These are phyloP conservation scores for Dendryphion nanum DNA, from an alignment of 2,329 filamentous ascomycete genomes.

Conservation along the genomic window DNA sequence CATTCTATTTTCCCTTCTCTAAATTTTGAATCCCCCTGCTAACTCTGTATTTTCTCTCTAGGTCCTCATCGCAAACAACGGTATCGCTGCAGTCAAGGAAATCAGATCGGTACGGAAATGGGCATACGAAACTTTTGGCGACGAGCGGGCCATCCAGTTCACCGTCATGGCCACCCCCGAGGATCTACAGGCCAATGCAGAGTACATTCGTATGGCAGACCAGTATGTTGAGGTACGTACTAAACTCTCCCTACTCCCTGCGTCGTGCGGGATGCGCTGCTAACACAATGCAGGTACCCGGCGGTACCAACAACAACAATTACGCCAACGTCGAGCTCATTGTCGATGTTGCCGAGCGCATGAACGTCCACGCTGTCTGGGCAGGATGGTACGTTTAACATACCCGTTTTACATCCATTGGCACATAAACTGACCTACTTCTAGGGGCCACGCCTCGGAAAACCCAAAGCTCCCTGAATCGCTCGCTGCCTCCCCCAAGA, in stretches of 20 bases:
- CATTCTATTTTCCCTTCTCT: conserved; percentile 15
- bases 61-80: conserved; percentile 99
- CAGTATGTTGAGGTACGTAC: conserved; percentile 85
- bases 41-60: conserved; percentile 41
- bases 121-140: conserved; percentile 99
- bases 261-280: conserved; percentile 16
- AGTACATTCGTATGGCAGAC: conserved; percentile 99
- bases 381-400: conserved; percentile 79
- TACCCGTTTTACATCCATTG: background rate
- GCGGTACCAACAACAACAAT: conserved; percentile 99
- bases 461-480: conserved; percentile 98
- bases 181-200: conserved; percentile 94
- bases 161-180: conserved; percentile 99
- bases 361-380: conserved; percentile 98
- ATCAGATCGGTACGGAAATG: conserved; percentile 99
- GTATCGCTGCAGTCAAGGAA: conserved; percentile 98
- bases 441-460: conserved; percentile 85
- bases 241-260: background rate
- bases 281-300: conserved; percentile 65
- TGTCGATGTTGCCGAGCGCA: conserved; percentile 96
- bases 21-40: too few relatives aligned
- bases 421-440: conserved; percentile 12
- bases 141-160: conserved; percentile 97
- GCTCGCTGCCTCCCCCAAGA: conserved; percentile 91
- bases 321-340: conserved; percentile 99